Conservation (phyloP, 2,329 filamentous ascomycete species). For the Emericellopsis cladophorae region DNA sequence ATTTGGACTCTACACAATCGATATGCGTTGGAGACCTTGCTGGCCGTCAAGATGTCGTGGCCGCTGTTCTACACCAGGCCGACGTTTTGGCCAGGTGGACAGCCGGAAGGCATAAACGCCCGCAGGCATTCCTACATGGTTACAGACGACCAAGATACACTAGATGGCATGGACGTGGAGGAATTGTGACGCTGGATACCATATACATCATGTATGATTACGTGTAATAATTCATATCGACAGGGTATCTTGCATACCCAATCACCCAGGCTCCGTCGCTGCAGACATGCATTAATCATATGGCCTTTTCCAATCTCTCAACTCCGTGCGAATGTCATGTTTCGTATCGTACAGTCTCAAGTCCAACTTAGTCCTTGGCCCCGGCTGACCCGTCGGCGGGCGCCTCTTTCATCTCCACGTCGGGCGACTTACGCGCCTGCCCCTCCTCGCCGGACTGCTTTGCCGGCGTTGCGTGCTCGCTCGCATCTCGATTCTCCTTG, state of each 20-base stretch:
- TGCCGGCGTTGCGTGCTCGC: slow-evolving; percentile 5
- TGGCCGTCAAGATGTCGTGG: too few species aligned
- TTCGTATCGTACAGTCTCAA: too few species aligned
- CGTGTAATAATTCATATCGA: not conserved
- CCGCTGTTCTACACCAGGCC: too few species aligned
- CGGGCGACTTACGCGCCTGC: slow-evolving; percentile 8
- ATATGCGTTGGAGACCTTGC: too few species aligned
- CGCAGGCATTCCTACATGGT: too few species aligned
- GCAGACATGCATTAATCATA: not conserved
- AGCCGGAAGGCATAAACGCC: too few species aligned
- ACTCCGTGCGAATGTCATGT: not conserved
- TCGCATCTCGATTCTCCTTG: slow-evolving; percentile 30
- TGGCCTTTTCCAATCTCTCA: not conserved
- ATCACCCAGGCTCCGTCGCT: not conserved
- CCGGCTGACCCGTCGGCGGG: slow-evolving; percentile 1
- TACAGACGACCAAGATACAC: too few species aligned
- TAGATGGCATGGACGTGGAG: too few species aligned
- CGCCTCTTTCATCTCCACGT: slow-evolving; percentile 18
- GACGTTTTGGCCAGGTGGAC: too few species aligned
- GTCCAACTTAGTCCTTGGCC: slow-evolving; percentile 1
- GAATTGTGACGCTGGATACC: too few species aligned
- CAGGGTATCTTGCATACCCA: too few species aligned
- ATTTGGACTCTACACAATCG: too few species aligned
- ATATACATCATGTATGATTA: not conserved
- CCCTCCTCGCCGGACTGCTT: slow-evolving; percentile 1